A percentile compares a stretch with the other conserved stretches of the same genome.
These are phyloP conservation scores for Suhomyces kunorum DNA, from an alignment of 1,139 yeast genomes.

Conservation along the genomic window DNA sequence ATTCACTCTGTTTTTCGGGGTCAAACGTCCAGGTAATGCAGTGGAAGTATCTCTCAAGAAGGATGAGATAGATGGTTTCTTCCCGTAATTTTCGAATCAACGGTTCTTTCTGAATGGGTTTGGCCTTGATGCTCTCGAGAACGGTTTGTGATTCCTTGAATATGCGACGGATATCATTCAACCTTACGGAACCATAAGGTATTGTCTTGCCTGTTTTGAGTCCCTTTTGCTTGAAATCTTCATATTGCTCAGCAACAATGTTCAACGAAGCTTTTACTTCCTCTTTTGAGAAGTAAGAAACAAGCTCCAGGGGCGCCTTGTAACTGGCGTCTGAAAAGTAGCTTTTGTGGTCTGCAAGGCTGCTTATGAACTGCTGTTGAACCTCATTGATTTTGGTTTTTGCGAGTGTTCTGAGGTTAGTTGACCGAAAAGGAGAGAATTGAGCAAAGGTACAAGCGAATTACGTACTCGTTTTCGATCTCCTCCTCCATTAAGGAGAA, in stretches of 20 bases:
- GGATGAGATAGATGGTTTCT: conserved; percentile 24
- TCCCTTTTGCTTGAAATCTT: too few species aligned
- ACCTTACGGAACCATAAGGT: neutral
- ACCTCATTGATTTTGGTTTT: too few species aligned
- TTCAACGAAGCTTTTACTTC: neutral
- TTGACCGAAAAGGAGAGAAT: too few species aligned
- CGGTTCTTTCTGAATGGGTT: conserved; percentile 24
- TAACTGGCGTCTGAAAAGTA: conserved; percentile 3
- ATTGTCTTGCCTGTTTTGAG: too few species aligned
- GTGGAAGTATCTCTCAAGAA: conserved; percentile 24
- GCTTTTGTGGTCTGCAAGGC: neutral
- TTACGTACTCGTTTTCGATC: too few species aligned
- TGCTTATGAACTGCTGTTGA: neutral
- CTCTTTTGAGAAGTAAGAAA: neutral
- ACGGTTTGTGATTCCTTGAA: neutral
- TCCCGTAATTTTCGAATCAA: conserved; percentile 23
- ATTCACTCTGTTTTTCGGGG: neutral
- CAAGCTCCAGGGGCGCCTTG: conserved; percentile 1
- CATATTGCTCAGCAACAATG: too few species aligned
- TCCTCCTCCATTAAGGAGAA: too few species aligned
- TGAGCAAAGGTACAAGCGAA: too few species aligned
- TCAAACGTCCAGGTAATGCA: neutral
- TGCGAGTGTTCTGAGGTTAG: too few species aligned
- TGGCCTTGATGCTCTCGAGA: conserved; percentile 11
- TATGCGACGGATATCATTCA: neutral